Evolutionary conservation across 148 eudicot species (phyloP), one percentile per base, ranked within the genome.

Genomic region (Spergularia marina): DNA sequence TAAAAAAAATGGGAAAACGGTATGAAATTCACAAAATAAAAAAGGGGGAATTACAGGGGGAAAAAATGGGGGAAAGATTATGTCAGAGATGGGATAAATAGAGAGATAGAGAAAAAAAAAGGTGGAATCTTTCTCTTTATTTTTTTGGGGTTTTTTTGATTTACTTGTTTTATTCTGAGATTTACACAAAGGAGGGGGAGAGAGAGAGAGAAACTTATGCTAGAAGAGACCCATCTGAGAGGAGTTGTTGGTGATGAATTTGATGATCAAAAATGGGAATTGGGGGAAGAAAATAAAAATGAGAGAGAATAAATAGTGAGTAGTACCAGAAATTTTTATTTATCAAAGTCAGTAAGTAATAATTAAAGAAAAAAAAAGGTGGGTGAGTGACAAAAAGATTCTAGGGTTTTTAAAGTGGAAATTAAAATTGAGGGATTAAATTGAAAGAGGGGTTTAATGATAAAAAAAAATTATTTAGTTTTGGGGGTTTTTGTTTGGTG

Each of bases 151-250:
- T 30, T 30, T 64, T 15, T 15, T 7, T 30, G 14, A 39, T 8
- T 11, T 41, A 21, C 20, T 34, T 11, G 61, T 52, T 17, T 65
- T 39, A 53, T 23, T 53, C 20, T 53, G 58, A 64, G 40, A 65
- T 76, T 73, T 52, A 56, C 65, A 25, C 52, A 13, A 51, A n/a
- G 4, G 53, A 68, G 78, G 61, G n/a, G 58, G 18, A 12, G 54
- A 11, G 13, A 25, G 51, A 9, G 49, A 53, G 67, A 62, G 8
- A 77, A 53, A 44, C 59, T 41, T 65, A 68, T 71, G 75, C 41
- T 65, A 65, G 71, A 61, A 78, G 61, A 83, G 56, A 77, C 77
- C 81, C 85, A 85, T 82, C 76, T 77, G 5, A 68, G 66, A 62
- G 70, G 39, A 65, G 12, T 18, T 41, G 68, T 68, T 62, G 73